Conservation (phyloP, 371 early-diverging fungal species). For the Coemansia sp. region DNA sequence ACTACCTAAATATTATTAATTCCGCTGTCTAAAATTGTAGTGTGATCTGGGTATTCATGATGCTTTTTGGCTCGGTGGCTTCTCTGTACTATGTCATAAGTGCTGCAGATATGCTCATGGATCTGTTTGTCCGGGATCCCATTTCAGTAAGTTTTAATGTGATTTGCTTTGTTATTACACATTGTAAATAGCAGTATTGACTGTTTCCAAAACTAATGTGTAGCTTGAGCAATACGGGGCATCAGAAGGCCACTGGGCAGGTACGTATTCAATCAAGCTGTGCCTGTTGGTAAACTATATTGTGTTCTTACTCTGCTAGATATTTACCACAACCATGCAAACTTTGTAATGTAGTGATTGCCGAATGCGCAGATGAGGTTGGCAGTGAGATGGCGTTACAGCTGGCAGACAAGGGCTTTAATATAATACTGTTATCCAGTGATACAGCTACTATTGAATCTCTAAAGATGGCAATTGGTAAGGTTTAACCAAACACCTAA, state of each 20-base stretch:
- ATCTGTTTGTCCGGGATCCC: slow-evolving; percentile 34
- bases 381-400: slow-evolving; percentile 91
- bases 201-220: neutral
- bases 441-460: slow-evolving; percentile 75
- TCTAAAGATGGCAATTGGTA: slow-evolving; percentile 69
- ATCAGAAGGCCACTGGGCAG: slow-evolving; percentile 79
- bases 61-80: slow-evolving; percentile 37
- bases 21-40: slow-evolving; percentile 4
- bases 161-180: neutral
- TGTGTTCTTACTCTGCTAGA: neutral
- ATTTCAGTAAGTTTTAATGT: slow-evolving; percentile 25
- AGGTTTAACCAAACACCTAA: slow-evolving; percentile 11
- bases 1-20: no score
- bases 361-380: slow-evolving; percentile 96
- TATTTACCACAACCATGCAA: neutral
- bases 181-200: neutral
- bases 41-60: slow-evolving; percentile 37
- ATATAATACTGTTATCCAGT: slow-evolving; percentile 83
- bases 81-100: slow-evolving; percentile 34
- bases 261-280: slow-evolving; percentile 49
- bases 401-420: slow-evolving; percentile 80
- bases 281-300: no score
- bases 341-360: slow-evolving; percentile 78
- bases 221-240: slow-evolving; percentile 81
- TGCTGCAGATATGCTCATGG: slow-evolving; percentile 27